These are phyloP conservation scores for Kazachstania africana DNA, from an alignment of 805 yeast species.

Conservation along the genomic window DNA sequence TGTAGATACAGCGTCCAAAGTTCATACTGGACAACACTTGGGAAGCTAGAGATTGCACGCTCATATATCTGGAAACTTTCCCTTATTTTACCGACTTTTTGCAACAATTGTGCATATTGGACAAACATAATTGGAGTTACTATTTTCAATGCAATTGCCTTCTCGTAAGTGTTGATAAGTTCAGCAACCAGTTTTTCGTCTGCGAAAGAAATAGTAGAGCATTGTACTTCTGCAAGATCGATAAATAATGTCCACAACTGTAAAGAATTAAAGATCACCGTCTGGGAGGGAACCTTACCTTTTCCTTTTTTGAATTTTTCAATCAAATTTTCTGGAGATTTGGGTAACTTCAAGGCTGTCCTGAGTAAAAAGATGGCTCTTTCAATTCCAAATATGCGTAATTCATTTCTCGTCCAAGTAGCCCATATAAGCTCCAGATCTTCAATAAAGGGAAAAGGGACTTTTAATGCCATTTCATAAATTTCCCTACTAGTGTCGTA, in stretches of 20 bases:
- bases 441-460: constrained; percentile 49
- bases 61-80: constrained; percentile 53
- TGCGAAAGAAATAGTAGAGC: neutral
- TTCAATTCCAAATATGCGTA: constrained; percentile 41
- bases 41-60: constrained; percentile 49
- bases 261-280: constrained; percentile 45
- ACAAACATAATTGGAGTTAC: constrained; percentile 59
- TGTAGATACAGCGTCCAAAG: constrained; percentile 61
- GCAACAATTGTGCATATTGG: constrained; percentile 53
- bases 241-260: constrained; percentile 65
- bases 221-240: constrained; percentile 55
- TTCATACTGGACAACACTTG: constrained; percentile 38
- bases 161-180: constrained; percentile 37
- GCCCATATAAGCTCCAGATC: constrained; percentile 62
- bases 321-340: constrained; percentile 17
- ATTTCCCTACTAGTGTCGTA: constrained; percentile 48
- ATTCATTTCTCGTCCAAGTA: constrained; percentile 64
- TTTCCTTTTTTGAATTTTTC: constrained; percentile 10
- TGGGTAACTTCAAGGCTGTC: constrained; percentile 32
- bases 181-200: constrained; percentile 13
- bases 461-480: constrained; percentile 52
- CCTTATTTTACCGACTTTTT: constrained; percentile 32
- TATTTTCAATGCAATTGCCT: constrained; percentile 43
- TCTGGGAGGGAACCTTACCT: constrained; percentile 37
- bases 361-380: constrained; percentile 32